Percentiles rank a stretch among this genome's conserved stretches.
Evolutionary conservation across 306 rosid species (phyloP).

Genomic region (Echinosophora koreensis): DNA sequence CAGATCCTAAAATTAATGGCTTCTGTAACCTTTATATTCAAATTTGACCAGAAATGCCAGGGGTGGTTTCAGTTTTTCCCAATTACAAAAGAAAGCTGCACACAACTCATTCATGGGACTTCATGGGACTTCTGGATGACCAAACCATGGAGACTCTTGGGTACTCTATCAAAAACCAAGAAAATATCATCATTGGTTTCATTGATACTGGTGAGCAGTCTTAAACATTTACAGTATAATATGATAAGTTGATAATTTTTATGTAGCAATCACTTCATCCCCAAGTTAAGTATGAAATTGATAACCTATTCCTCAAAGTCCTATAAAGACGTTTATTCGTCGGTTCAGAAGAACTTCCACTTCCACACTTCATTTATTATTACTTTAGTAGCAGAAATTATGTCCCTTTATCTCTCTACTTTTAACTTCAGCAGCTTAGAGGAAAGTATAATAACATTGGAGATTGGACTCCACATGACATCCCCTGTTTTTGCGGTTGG

Average conservation of each 20-base stretch:
- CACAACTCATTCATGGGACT: constrained; percentile 95
- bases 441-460: constrained; percentile 38
- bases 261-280: constrained; percentile 17
- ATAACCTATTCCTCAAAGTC: not conserved
- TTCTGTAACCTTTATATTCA: constrained; percentile 27
- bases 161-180: constrained; percentile 76
- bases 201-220: constrained; percentile 73
- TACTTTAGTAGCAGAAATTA: constrained; percentile 36
- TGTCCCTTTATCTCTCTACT: constrained; percentile 38
- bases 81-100: constrained; percentile 75
- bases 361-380: constrained; percentile 50
- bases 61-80: constrained; percentile 89
- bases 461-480: constrained; percentile 26
- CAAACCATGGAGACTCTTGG: constrained; percentile 79
- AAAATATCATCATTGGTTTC: constrained; percentile 81
- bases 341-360: constrained; percentile 41
- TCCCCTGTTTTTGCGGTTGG: not conserved
- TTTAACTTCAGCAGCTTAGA: constrained; percentile 28
- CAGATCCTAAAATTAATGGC: not conserved
- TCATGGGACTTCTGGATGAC: constrained; percentile 85
- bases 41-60: constrained; percentile 70
- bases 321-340: constrained; percentile 45
- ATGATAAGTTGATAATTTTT: constrained; percentile 38
- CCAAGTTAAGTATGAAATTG: not conserved
- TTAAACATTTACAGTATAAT: constrained; percentile 32